Base-by-base conservation (phyloP, 805 yeast species). In the Metschnikowia hibisci region DNA sequence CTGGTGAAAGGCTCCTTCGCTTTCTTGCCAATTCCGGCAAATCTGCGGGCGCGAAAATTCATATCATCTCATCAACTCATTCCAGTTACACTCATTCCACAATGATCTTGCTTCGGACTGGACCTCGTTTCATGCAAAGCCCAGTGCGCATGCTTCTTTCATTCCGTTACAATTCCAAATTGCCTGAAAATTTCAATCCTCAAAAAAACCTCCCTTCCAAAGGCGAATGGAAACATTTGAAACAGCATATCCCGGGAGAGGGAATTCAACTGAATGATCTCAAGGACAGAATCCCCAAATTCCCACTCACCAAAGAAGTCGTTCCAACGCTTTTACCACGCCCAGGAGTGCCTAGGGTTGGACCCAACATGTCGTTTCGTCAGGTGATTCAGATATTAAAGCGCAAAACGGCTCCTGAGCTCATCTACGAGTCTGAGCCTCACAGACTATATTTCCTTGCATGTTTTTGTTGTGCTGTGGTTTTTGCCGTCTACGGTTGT, bases 341-440 rank as follows among this genome's bases (percentile, higher is more conserved):
- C 43, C 86, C 89, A 0, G 86, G 84, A 11, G 87, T 84, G 9
- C 96, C 96, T 8, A 76, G 80, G 28, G 85, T 86, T 2, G 78
- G 84, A 1, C 72, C 74, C 29, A 58, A 66, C 40, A 63, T 76
- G 56, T 69, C 80, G 4, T 76, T 87, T 50, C 65, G 78, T 6
- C 82, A 82, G 57, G 80, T 87, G 64, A 67, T 83, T 53, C 74
- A 74, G 44, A 72, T 77, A 9, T 64, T 87, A 47, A 68, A 74
- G 46, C 64, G 67, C 31, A 78, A 81, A 52, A 64, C 63, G 10
- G 73, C 75, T 37, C 91, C 91, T 1, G 95, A 86, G 55, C 67
- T 87, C 42, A 73, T 87, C 34, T 87, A 87, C 62, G 91, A 86
- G 67, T 80, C 89, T 20, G 95, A 87, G 62, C 86, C 93, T 0